Evolutionary conservation across 73 alveolate genomes (phyloP).

Genomic region (Diophrys appendiculata): DNA sequence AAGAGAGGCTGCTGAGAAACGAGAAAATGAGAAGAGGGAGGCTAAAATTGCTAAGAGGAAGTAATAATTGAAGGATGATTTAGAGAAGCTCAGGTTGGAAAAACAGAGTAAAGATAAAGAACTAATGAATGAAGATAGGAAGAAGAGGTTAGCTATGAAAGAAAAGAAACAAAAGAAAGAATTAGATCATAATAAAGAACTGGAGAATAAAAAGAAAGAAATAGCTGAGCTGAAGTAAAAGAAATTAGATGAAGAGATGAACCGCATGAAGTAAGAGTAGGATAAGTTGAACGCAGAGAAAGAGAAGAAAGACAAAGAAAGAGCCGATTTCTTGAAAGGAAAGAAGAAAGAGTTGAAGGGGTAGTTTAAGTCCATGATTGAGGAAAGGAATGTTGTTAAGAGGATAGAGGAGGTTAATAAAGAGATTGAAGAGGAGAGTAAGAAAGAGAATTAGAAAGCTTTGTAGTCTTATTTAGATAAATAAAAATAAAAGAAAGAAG

Average conservation of each 20-base stretch:
- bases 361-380: not conserved
- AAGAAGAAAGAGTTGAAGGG: constrained; percentile 2
- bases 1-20: constrained; percentile 5
- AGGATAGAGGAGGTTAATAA: constrained; percentile 8
- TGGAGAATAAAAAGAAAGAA: constrained; percentile 7
- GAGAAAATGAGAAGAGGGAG: not conserved
- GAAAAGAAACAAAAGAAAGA: no score
- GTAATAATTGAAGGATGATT: constrained; percentile 8
- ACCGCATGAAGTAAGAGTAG: not conserved
- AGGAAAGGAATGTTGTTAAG: constrained; percentile 8
- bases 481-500: constrained; percentile 15
- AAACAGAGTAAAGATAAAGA: no score
- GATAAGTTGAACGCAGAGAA: constrained; percentile 4
- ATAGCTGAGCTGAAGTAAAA: not conserved
- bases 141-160: no score
- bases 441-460: constrained; percentile 8
- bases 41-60: not conserved
- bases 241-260: constrained; percentile 12
- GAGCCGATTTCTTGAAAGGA: constrained; percentile 4
- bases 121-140: no score
- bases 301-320: constrained; percentile 11
- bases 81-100: no score
- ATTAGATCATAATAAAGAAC: no score
- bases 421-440: not conserved
- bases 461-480: constrained; percentile 7